phyloP scores from a whole-genome alignment of 257 asterid genomes.

The Cinchona pubescens region DNA sequence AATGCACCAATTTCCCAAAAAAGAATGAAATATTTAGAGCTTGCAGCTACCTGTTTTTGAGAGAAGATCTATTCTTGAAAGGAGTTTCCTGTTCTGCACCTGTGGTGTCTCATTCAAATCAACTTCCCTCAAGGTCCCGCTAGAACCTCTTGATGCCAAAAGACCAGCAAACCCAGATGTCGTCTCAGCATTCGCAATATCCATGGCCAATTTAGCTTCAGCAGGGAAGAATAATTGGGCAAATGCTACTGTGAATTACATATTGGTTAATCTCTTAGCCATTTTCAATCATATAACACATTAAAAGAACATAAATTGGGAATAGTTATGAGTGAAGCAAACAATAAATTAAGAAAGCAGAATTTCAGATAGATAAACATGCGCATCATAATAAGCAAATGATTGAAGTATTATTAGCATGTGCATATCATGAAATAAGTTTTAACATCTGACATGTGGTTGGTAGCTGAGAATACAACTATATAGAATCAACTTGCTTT shows the following conservation, averaged over 20 bases:
- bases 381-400: background rate
- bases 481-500: background rate
- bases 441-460: background rate
- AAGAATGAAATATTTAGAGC: background rate
- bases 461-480: too few species aligned
- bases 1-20: background rate
- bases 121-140: slow-evolving; percentile 63
- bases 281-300: background rate
- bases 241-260: slow-evolving; percentile 50
- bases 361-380: background rate
- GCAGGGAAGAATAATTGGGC: slow-evolving; percentile 70
- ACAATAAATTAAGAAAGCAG: background rate
- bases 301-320: background rate
- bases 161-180: slow-evolving; percentile 47
- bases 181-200: slow-evolving; percentile 69
- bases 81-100: slow-evolving; percentile 46
- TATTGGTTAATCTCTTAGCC: background rate
- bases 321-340: background rate
- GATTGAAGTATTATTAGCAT: background rate
- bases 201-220: slow-evolving; percentile 78
- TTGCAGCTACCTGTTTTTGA: slow-evolving; percentile 56
- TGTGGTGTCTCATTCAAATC: slow-evolving; percentile 73
- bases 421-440: background rate
- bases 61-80: slow-evolving; percentile 53
- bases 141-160: slow-evolving; percentile 47